Conservation (phyloP, 129 eudicot genomes). For the Flaveria bidentis region DNA sequence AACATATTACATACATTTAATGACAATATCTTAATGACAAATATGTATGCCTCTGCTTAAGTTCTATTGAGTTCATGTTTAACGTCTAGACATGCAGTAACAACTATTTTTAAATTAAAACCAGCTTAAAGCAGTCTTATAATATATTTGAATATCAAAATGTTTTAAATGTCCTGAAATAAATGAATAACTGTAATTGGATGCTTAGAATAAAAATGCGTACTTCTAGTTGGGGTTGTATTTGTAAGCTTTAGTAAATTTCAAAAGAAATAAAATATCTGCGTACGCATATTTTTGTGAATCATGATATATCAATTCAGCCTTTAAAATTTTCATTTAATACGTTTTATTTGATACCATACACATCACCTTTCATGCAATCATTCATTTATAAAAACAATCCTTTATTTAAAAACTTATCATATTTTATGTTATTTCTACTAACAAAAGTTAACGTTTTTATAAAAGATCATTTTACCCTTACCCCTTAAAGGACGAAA, state of each 20-base stretch:
- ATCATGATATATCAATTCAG: not conserved
- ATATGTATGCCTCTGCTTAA: too few relatives aligned
- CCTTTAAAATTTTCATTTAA: not conserved
- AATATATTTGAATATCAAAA: not conserved
- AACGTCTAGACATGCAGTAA: too few relatives aligned
- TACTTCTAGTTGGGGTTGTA: not conserved
- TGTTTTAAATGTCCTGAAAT: not conserved
- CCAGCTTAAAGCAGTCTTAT: too few relatives aligned
- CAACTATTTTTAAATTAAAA: too few relatives aligned
- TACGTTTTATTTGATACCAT: not conserved
- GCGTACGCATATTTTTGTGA: not conserved
- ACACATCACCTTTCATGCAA: not conserved
- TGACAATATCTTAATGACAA: too few relatives aligned
- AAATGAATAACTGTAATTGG: not conserved
- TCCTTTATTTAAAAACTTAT: too few relatives aligned
- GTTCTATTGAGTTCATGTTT: too few relatives aligned
- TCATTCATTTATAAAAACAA: not conserved
- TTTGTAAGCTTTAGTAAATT: not conserved
- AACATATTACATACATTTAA: too few relatives aligned
- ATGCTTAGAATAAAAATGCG: slow-evolving; percentile 10
- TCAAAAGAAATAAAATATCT: not conserved
- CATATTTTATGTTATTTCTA: too few relatives aligned
- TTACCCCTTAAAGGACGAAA: too few relatives aligned
- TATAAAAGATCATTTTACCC: too few relatives aligned
- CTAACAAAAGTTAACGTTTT: too few relatives aligned